Evolutionary conservation across 768 basidiomycete species (phyloP).

Genomic region (Mycena alexandri): DNA sequence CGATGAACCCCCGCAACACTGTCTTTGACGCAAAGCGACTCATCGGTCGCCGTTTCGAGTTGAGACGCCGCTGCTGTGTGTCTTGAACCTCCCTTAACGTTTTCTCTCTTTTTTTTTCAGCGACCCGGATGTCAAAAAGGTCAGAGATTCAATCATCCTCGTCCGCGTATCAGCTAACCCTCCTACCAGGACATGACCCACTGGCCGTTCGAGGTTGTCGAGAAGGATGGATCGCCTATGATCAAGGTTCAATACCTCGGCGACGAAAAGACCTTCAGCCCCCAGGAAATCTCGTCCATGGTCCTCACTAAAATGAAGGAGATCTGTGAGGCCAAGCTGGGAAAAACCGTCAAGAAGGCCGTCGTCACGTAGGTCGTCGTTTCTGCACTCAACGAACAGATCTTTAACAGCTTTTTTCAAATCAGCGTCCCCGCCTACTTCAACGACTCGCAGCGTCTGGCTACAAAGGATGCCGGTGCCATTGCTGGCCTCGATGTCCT

Average conservation of each 20-base stretch:
- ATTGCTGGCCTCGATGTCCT: slow-evolving; percentile 99
- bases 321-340: slow-evolving; percentile 98
- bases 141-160: slow-evolving; percentile 41
- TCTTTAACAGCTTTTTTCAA: slow-evolving; percentile 26
- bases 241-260: slow-evolving; percentile 96
- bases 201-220: slow-evolving; percentile 98
- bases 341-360: slow-evolving; percentile 98
- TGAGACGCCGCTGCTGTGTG: not conserved
- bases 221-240: slow-evolving; percentile 96
- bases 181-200: slow-evolving; percentile 84
- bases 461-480: slow-evolving; percentile 98
- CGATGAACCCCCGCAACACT: slow-evolving; percentile 99
- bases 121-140: slow-evolving; percentile 95
- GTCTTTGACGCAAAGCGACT: slow-evolving; percentile 99
- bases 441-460: slow-evolving; percentile 99
- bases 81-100: slow-evolving; percentile 29
- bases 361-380: slow-evolving; percentile 91
- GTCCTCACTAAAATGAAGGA: slow-evolving; percentile 99
- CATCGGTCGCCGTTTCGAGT: slow-evolving; percentile 98
- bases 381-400: slow-evolving; percentile 19
- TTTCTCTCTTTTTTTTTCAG: slow-evolving; percentile 51
- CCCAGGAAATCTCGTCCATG: slow-evolving; percentile 99
- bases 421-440: slow-evolving; percentile 96
- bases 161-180: slow-evolving; percentile 28
- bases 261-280: slow-evolving; percentile 96